Conservation (phyloP, 2,329 filamentous ascomycete genomes). For the Hypoxylon sp. region DNA sequence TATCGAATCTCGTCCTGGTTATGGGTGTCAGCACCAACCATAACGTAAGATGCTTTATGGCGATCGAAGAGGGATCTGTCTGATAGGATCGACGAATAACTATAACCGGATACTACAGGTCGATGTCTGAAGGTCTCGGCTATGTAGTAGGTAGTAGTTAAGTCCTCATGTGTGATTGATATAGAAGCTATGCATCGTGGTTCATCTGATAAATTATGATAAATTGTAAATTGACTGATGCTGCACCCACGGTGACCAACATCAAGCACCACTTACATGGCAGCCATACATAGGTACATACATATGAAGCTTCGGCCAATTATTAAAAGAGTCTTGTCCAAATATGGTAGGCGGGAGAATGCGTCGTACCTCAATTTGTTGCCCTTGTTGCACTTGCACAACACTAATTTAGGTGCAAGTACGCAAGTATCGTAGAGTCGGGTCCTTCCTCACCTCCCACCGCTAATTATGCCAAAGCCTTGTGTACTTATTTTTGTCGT, state of each 20-base stretch:
- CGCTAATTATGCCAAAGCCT: slow-evolving; percentile 8
- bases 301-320: slow-evolving; percentile 27
- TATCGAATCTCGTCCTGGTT: not conserved
- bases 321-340: slow-evolving; percentile 16
- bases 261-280: not conserved
- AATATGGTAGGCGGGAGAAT: slow-evolving; percentile 29
- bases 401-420: not conserved
- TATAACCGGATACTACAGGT: slow-evolving; percentile 26
- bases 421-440: not conserved
- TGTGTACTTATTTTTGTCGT: slow-evolving; percentile 10
- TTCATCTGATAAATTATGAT: slow-evolving; percentile 33
- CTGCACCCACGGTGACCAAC: slow-evolving; percentile 1
- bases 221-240: slow-evolving; percentile 34
- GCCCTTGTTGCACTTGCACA: slow-evolving; percentile 11
- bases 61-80: slow-evolving; percentile 22
- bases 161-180: not conserved
- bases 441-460: not conserved
- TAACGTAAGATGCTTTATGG: slow-evolving; percentile 16
- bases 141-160: slow-evolving; percentile 3
- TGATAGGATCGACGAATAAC: slow-evolving; percentile 31
- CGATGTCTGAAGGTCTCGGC: slow-evolving; percentile 6
- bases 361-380: not conserved
- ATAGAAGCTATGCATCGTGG: not conserved
- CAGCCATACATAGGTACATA: slow-evolving; percentile 1
- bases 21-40: slow-evolving; percentile 6